Evolutionary conservation across 2,329 filamentous ascomycete genomes (phyloP).

Genomic region (Cordyceps javanica): DNA sequence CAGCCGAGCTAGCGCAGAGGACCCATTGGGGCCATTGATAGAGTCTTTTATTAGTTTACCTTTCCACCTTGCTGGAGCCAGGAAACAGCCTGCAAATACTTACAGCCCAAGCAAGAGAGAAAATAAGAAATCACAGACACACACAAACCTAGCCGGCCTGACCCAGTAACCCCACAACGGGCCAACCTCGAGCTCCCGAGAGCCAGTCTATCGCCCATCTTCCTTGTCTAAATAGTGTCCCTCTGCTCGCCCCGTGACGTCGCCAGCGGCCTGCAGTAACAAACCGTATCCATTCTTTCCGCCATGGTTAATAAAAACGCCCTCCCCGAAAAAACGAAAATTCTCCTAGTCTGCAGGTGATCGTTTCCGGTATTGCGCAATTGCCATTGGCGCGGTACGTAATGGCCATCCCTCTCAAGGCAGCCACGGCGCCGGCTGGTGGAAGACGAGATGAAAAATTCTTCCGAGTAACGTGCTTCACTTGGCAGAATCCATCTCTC

Average conservation of each 20-base stretch:
- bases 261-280: background rate
- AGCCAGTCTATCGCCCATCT: background rate
- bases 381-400: slow-evolving; percentile 7
- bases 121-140: background rate
- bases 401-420: background rate
- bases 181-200: background rate
- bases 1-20: background rate
- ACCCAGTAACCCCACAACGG: background rate
- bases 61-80: background rate
- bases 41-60: background rate
- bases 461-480: background rate
- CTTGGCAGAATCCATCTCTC: background rate
- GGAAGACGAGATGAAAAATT: background rate
- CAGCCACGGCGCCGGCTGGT: background rate
- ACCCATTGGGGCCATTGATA: background rate
- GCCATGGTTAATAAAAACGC: background rate
- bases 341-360: background rate
- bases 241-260: slow-evolving; percentile 1
- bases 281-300: slow-evolving; percentile 3
- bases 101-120: background rate
- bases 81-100: background rate
- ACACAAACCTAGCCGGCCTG: background rate
- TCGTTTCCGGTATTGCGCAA: background rate
- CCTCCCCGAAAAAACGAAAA: background rate
- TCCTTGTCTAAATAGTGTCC: background rate